Percentiles rank a stretch among this genome's conserved stretches.
Evolutionary conservation across 2,329 filamentous ascomycete genomes (phyloP).

Genomic region (Catunica adiposa): DNA sequence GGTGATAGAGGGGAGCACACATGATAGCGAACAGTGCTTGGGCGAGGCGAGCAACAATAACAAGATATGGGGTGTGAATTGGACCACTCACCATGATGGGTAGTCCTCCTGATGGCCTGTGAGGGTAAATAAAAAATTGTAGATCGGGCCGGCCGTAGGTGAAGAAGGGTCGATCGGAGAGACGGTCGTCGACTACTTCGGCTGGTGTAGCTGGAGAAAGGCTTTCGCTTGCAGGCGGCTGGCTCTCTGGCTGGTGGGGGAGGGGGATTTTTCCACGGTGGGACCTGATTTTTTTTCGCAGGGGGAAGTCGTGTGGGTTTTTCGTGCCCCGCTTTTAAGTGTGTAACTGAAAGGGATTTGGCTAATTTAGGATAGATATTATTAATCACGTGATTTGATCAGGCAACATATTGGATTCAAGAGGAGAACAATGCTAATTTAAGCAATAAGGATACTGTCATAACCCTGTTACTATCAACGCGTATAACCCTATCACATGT

Average conservation of each 20-base stretch:
- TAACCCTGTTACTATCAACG: too few relatives aligned
- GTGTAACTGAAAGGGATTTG: too few relatives aligned
- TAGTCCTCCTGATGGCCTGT: slow-evolving; percentile 14
- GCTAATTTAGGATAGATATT: too few relatives aligned
- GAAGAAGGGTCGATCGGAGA: background rate
- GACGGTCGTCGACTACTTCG: slow-evolving; percentile 2
- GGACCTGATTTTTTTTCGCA: slow-evolving; percentile 10
- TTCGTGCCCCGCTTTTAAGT: too few relatives aligned
- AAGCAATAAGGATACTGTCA: too few relatives aligned
- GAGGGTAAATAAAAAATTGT: background rate
- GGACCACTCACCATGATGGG: slow-evolving; percentile 20
- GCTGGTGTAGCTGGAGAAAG: slow-evolving; percentile 7
- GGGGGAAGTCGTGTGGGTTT: too few relatives aligned
- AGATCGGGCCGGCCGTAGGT: slow-evolving; percentile 10
- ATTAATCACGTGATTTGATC: too few relatives aligned
- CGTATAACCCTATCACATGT: too few relatives aligned
- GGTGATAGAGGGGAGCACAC: background rate
- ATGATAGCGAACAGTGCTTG: background rate
- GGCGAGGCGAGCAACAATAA: background rate
- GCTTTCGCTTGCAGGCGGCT: slow-evolving; percentile 12
- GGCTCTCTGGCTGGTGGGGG: background rate
- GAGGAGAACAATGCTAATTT: too few relatives aligned
- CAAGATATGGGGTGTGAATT: background rate
- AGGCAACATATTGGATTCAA: too few relatives aligned
- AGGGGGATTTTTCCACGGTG: slow-evolving; percentile 8